Percentiles rank a stretch among this genome's conserved stretches.
Evolutionary conservation across 2,329 filamentous ascomycete species (phyloP).

Genomic region (Penicillium polonicum): DNA sequence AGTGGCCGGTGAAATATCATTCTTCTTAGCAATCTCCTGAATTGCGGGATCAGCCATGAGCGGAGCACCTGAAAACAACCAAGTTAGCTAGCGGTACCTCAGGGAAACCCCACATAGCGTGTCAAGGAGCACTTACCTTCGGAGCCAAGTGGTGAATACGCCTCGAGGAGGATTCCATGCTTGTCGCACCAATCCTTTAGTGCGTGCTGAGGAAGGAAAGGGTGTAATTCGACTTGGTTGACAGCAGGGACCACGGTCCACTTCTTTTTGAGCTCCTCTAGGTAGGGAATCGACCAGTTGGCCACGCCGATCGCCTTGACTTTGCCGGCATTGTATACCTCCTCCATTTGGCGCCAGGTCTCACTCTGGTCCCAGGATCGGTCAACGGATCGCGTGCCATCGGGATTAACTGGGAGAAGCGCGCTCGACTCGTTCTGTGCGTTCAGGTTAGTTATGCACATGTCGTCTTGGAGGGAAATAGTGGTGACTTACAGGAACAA

Average conservation of each 20-base stretch:
- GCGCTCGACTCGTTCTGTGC: constrained; percentile 12
- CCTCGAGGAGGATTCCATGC: constrained; percentile 38
- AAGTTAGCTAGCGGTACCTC: not conserved
- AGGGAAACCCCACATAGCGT: not conserved
- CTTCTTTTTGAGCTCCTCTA: constrained; percentile 18
- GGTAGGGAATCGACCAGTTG: constrained; percentile 22
- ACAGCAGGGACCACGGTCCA: constrained; percentile 28
- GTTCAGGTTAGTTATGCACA: not conserved
- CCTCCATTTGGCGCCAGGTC: constrained; percentile 25
- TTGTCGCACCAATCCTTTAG: constrained; percentile 37
- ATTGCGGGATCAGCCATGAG: constrained; percentile 15
- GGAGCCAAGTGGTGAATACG: constrained; percentile 36
- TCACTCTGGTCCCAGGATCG: constrained; percentile 26
- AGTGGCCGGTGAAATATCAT: constrained; percentile 11
- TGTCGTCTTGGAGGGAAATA: not conserved
- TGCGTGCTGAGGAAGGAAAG: constrained; percentile 40
- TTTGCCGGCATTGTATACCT: constrained; percentile 17
- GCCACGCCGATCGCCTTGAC: constrained; percentile 29
- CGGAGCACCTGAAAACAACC: constrained; percentile 8
- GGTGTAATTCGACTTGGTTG: constrained; percentile 41
- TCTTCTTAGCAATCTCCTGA: constrained; percentile 14
- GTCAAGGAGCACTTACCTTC: constrained; percentile 6
- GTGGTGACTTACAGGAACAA: constrained; percentile 11
- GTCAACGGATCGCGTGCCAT: constrained; percentile 31
- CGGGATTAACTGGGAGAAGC: constrained; percentile 13